phyloP scores from a whole-genome alignment of 2,329 filamentous ascomycete genomes.

The Pseudogymnoascus sp. region DNA sequence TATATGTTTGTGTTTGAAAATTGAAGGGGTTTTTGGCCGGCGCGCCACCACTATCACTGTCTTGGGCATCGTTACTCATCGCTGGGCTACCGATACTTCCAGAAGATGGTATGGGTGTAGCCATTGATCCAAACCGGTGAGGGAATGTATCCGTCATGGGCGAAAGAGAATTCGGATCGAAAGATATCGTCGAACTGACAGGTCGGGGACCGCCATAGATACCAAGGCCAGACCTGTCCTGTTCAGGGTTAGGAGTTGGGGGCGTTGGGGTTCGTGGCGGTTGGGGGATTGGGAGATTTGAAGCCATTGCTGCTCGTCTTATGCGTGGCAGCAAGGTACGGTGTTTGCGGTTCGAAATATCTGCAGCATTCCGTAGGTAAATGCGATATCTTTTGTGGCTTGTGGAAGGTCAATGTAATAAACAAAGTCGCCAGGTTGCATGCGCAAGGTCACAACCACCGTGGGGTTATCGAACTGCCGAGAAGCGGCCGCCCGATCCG shows the following conservation, averaged over 20 bases:
- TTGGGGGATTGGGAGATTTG: conserved; percentile 46
- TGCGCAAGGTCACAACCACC: not conserved
- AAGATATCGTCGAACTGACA: conserved; percentile 25
- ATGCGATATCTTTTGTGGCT: not conserved
- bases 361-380: not conserved
- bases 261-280: conserved; percentile 58
- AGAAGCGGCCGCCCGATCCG: conserved; percentile 2
- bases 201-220: conserved; percentile 17
- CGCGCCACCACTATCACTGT: conserved; percentile 28
- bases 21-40: conserved; percentile 68
- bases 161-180: conserved; percentile 38
- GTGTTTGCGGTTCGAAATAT: not conserved
- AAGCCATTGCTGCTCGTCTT: conserved; percentile 40
- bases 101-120: conserved; percentile 24
- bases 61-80: conserved; percentile 17
- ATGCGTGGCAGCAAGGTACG: not conserved
- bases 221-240: conserved; percentile 20
- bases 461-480: not conserved
- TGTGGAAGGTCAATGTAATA: conserved; percentile 1
- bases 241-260: conserved; percentile 39
- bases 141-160: conserved; percentile 32
- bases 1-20: conserved; percentile 76
- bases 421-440: conserved; percentile 7
- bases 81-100: conserved; percentile 15
- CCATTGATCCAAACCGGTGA: conserved; percentile 27